Conservation (phyloP, 1,139 yeast species). For the Candida tunisiensis region DNA sequence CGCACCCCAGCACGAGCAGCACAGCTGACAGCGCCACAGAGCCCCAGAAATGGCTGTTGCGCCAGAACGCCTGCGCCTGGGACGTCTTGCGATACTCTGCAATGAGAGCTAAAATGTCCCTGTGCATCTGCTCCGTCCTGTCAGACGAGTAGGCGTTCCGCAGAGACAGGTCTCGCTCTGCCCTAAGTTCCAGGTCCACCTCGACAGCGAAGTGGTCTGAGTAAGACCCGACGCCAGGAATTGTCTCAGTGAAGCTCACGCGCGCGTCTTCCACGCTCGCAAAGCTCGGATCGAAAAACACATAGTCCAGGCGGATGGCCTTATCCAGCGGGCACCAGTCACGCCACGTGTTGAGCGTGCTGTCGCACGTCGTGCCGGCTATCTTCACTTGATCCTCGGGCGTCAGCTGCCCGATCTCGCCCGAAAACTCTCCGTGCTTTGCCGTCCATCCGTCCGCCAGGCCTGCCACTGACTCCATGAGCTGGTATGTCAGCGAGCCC, state of each 20-base stretch:
- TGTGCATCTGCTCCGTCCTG: conserved; percentile 22
- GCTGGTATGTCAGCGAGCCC: conserved; percentile 62
- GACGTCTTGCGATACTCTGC: conserved; percentile 37
- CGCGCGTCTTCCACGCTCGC: conserved; percentile 40
- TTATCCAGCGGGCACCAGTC: conserved; percentile 39
- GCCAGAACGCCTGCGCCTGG: conserved; percentile 43
- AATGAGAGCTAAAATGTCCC: conserved; percentile 40
- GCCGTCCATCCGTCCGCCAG: conserved; percentile 75
- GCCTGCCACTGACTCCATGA: conserved; percentile 54
- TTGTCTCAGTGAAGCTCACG: conserved; percentile 55
- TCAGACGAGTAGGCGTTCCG: neutral
- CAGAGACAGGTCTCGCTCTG: neutral
- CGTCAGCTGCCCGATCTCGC: conserved; percentile 30
- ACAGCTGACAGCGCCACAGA: conserved; percentile 36
- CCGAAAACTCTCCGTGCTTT: conserved; percentile 31
- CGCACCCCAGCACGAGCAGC: conserved; percentile 36
- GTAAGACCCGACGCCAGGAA: conserved; percentile 49
- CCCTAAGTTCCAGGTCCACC: conserved; percentile 18
- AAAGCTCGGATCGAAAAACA: conserved; percentile 45
- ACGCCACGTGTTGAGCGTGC: conserved; percentile 78
- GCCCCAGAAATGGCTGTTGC: conserved; percentile 44
- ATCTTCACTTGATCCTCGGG: conserved; percentile 50
- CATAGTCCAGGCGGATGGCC: conserved; percentile 86
- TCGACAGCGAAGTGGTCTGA: conserved; percentile 91
- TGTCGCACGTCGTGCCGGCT: conserved; percentile 88